A percentile compares a stretch with the other conserved stretches of the same genome.
Evolutionary conservation across 768 basidiomycete genomes (phyloP).

Genomic region (Grammothele lineata): DNA sequence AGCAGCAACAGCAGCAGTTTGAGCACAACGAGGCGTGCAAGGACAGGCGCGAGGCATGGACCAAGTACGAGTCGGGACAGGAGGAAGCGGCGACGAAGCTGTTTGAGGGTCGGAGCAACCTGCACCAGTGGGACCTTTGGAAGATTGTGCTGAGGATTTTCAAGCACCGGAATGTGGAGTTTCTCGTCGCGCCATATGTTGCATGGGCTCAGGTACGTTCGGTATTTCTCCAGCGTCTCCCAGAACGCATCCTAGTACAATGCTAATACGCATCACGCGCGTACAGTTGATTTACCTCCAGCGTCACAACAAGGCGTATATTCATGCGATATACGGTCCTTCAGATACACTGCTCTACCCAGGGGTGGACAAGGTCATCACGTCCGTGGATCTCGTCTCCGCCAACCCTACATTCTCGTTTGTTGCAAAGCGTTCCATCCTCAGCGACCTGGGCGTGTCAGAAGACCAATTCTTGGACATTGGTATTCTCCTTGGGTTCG

Average conservation of each 20-base stretch:
- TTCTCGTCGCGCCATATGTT: slow-evolving; percentile 91
- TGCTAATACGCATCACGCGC: slow-evolving; percentile 4
- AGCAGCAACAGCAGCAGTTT: slow-evolving; percentile 46
- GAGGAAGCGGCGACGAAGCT: slow-evolving; percentile 85
- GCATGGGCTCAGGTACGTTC: slow-evolving; percentile 89
- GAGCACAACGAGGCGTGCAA: slow-evolving; percentile 60
- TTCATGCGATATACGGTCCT: slow-evolving; percentile 90
- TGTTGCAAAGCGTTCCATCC: slow-evolving; percentile 73
- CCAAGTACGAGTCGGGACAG: slow-evolving; percentile 87
- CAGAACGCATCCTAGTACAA: neutral
- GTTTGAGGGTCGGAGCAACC: slow-evolving; percentile 70
- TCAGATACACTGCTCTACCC: slow-evolving; percentile 90
- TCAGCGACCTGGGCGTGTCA: slow-evolving; percentile 58
- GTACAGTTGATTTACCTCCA: slow-evolving; percentile 88
- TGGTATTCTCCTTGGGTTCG: slow-evolving; percentile 87
- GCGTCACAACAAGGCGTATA: slow-evolving; percentile 88
- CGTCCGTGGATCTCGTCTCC: slow-evolving; percentile 73
- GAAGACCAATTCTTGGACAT: slow-evolving; percentile 96
- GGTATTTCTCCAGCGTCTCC: slow-evolving; percentile 2
- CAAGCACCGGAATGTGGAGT: slow-evolving; percentile 92
- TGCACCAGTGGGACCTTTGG: slow-evolving; percentile 89
- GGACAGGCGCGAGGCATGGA: slow-evolving; percentile 84
- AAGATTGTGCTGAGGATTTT: slow-evolving; percentile 89
- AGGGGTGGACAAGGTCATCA: slow-evolving; percentile 84
- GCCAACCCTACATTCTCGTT: slow-evolving; percentile 73